Evolutionary conservation across 306 rosid species (phyloP), one percentile per base, ranked within the genome.

Genomic region (Cyclanthera cordifolia): DNA sequence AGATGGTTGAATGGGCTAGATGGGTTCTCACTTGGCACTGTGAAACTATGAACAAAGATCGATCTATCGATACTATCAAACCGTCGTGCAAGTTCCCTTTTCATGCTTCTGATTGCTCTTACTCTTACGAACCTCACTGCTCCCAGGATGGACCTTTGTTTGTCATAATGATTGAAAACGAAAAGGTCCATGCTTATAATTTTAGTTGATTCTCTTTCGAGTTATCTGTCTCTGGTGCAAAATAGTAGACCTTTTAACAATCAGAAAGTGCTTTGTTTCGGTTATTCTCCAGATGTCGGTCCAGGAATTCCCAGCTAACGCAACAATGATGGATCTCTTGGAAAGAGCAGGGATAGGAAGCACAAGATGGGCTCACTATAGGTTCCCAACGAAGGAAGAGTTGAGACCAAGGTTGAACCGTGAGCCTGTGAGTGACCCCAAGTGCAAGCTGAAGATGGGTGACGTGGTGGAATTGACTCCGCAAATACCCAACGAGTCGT

Each of bases 11-110:
- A 79, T 94, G 99, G 99, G 99, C 95, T 54, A 87, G 99, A 60
- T 94, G 99, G 99, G 94, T 94, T 59, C 87, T 94, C 73, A 90
- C 96, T 28, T 94, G 99, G 99, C 99, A 94, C 75, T 94, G 97
- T 1, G 96, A 90, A 83, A 79, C 96, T 57, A 87, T 87, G 96
- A 87, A 80, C 74, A 80, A 81, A 72, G 95, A 87, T 72, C 72
- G 77, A 27, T 83, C 86, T 47, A 82, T 79, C 77, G 86, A 83
- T 70, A 80, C 95, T 23, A 59, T 75, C 72, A 87, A 80, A 79
- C 90, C 95, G 41, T 83, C 91, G 27, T 93, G 99, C 95, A 82
- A 79, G 52, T 93, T 93, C 82, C 96, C 99, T 74, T 68, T 82
- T 16, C 99, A 93, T 80, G 77, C 90, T 9, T 85, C 76, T 12